Conservation (phyloP, 2,329 filamentous ascomycete genomes). For the Pseudogymnoascus sp. region DNA sequence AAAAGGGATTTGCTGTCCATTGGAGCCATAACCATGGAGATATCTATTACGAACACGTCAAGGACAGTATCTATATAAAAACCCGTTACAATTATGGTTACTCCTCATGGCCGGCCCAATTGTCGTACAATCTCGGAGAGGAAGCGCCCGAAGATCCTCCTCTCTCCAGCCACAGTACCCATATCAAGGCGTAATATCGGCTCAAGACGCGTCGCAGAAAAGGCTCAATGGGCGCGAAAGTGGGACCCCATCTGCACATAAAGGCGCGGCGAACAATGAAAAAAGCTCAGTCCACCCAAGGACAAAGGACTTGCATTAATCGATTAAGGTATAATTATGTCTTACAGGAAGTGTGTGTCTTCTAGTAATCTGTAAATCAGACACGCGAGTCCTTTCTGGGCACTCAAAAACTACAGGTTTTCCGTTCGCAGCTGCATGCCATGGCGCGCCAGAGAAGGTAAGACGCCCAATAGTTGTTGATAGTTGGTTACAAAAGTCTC, state of each 20-base stretch:
- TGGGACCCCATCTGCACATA: neutral
- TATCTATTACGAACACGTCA: neutral
- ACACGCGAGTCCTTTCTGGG: neutral
- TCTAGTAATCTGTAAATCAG: slow-evolving; percentile 1
- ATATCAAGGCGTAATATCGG: neutral
- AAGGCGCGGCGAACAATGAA: neutral
- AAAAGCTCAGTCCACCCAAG: neutral
- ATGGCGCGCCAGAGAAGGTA: neutral
- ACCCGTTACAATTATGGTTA: neutral
- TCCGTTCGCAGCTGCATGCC: slow-evolving; percentile 1
- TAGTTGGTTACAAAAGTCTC: neutral
- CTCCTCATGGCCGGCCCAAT: neutral
- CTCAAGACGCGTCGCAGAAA: neutral
- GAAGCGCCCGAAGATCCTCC: neutral
- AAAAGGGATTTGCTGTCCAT: neutral
- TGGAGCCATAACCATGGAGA: neutral
- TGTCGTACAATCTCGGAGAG: neutral
- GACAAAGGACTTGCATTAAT: neutral
- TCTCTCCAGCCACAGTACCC: neutral
- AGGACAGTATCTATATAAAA: neutral
- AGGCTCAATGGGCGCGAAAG: neutral
- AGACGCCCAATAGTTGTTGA: neutral
- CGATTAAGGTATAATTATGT: slow-evolving; percentile 1
- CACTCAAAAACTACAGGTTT: neutral
- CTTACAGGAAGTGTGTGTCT: neutral